Conservation (phyloP, 306 rosid genomes). For the Abrus precatorius region DNA sequence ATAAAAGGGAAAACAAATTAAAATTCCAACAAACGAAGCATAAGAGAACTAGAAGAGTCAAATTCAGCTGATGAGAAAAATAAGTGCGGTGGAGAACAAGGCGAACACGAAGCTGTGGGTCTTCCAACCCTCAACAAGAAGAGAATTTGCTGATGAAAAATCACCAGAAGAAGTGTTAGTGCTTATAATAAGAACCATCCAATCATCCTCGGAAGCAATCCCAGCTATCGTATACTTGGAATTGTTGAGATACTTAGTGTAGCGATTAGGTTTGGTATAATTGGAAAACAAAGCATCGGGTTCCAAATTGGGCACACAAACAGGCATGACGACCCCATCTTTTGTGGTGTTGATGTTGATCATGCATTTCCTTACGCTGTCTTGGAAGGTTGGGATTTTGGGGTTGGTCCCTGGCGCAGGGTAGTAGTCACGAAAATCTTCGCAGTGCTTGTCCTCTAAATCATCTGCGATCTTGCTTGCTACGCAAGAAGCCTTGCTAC, state of each 20-base stretch:
- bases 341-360: constrained; percentile 60
- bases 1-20: neutral
- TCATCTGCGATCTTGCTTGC: constrained; percentile 66
- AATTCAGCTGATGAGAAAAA: constrained; percentile 2
- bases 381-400: constrained; percentile 49
- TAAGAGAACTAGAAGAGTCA: neutral
- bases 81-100: constrained; percentile 34
- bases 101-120: constrained; percentile 10
- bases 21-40: constrained; percentile 20
- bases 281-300: constrained; percentile 45
- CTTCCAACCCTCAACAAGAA: constrained; percentile 20
- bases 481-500: constrained; percentile 62
- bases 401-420: constrained; percentile 38
- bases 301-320: constrained; percentile 59
- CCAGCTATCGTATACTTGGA: constrained; percentile 74
- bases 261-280: constrained; percentile 49
- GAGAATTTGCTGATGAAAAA: constrained; percentile 61
- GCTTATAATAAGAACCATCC: constrained; percentile 73
- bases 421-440: constrained; percentile 45
- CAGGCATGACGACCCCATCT: constrained; percentile 67
- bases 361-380: constrained; percentile 53
- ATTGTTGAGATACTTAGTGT: constrained; percentile 60
- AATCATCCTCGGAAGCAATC: constrained; percentile 68
- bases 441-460: constrained; percentile 56
- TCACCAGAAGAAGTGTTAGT: constrained; percentile 57